A percentile compares a stretch with the other conserved stretches of the same genome.
These are phyloP conservation scores for Cryptosporidium muris DNA, from an alignment of 169 alveolate genomes.

Conservation along the genomic window DNA sequence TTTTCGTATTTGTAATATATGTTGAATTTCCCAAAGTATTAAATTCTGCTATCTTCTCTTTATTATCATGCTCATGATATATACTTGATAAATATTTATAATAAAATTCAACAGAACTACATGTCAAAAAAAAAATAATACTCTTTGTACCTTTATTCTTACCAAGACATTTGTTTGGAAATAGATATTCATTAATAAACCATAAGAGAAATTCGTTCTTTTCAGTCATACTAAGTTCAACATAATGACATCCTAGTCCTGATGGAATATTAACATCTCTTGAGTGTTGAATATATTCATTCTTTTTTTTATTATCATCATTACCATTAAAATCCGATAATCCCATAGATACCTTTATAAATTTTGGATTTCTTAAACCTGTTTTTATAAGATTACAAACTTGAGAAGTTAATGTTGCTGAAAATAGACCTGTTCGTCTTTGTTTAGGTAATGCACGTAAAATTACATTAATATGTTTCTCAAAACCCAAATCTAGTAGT, in stretches of 20 bases:
- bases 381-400: conserved; percentile 84
- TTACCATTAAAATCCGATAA: neutral
- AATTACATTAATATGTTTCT: conserved; percentile 82
- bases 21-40: neutral
- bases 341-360: conserved; percentile 77
- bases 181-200: conserved; percentile 71
- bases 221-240: conserved; percentile 13
- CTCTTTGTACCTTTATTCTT: conserved; percentile 52
- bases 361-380: conserved; percentile 91
- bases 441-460: conserved; percentile 89
- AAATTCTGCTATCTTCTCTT: neutral
- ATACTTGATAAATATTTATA: conserved; percentile 40
- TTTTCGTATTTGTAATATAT: conserved; percentile 10
- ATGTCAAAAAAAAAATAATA: conserved; percentile 78
- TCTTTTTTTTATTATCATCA: neutral
- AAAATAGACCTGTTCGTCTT: conserved; percentile 93
- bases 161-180: neutral
- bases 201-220: conserved; percentile 63
- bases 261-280: conserved; percentile 67
- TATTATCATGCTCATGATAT: conserved; percentile 4
- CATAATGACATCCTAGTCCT: conserved; percentile 70
- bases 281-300: neutral
- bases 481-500: conserved; percentile 89
- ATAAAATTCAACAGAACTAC: conserved; percentile 77
- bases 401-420: conserved; percentile 91